phyloP scores from a whole-genome alignment of 2,329 filamentous ascomycete genomes.

The Hymenoscyphus fructigenus region DNA sequence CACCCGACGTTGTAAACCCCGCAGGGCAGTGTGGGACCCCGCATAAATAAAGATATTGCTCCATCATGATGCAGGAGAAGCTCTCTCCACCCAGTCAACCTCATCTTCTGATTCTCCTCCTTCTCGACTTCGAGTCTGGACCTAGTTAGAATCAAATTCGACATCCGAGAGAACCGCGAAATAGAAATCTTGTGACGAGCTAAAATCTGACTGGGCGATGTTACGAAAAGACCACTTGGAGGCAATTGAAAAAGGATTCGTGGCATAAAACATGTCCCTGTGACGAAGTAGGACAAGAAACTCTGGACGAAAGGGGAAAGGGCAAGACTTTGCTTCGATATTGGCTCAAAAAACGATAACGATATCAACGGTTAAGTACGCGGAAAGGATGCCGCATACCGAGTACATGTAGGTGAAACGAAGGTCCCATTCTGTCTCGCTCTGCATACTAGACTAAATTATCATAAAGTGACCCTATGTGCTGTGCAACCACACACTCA shows the following conservation, averaged over 20 bases:
- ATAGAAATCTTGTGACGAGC: background rate
- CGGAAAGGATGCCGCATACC: background rate
- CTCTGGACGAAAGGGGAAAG: background rate
- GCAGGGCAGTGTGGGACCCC: constrained; percentile 5
- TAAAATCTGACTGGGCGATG: background rate
- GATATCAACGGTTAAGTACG: background rate
- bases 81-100: background rate
- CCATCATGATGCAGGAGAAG: background rate
- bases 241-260: background rate
- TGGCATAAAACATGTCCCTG: background rate
- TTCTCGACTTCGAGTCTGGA: background rate
- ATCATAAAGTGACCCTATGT: background rate
- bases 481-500: background rate
- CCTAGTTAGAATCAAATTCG: background rate
- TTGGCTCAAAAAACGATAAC: background rate
- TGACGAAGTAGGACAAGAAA: background rate
- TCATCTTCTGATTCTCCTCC: background rate
- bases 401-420: background rate
- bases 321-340: background rate
- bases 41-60: background rate
- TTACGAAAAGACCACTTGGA: background rate
- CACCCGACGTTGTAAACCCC: background rate
- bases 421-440: background rate
- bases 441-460: background rate
- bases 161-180: background rate